Evolutionary conservation across 2,329 filamentous ascomycete genomes (phyloP), one percentile per base, ranked within the genome.

Genomic region (Mycosphaerella sp.): DNA sequence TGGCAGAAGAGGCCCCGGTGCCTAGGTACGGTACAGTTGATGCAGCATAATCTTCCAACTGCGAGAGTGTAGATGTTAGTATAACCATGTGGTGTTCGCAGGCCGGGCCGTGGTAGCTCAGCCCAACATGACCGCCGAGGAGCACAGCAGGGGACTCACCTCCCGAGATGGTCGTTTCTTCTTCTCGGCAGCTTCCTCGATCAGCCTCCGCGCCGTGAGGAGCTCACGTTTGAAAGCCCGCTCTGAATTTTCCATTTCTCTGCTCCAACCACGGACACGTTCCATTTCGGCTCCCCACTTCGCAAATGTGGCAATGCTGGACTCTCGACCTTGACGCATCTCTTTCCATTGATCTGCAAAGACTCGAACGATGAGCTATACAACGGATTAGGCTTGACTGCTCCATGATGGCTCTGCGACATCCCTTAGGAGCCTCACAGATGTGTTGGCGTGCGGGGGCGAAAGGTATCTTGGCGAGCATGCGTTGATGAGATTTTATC

Each of bases 241-340:
- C 71, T 97, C 93, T n/a, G 86, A 85, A 47, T 83, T 79, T 71
- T 96, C 92, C 87, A 98, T 92, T 69, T 96, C 90, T 66, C 86
- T 88, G 54, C 88, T 86, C 93, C 93, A 98, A 32, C 91, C 90
- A 56, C 86, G 84, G 51, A 98, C 85, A 17, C 93, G 83, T 60
- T 96, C 91, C 80, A 98, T 90, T 69, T 97, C 93, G 29, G 79
- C 74, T 11, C 79, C 81, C 78, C 83, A 89, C 61, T 83, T 83
- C 3, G 78, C 77, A 48, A 91, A 85, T 31, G 77, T 74, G 6
- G 72, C 78, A 14, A 77, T 76, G 14, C 83, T 80, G 2, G 80
- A 77, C 51, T 92, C 88, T 48, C 86, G 78, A 1, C 85, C 80
- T 2, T 78, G 75, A 65, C 83, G 87, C 78, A 95, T 85, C 67